A percentile compares a stretch with the other conserved stretches of the same genome.
Conservation (phyloP, 257 asterid genomes). For the Scutellaria baicalensis region DNA sequence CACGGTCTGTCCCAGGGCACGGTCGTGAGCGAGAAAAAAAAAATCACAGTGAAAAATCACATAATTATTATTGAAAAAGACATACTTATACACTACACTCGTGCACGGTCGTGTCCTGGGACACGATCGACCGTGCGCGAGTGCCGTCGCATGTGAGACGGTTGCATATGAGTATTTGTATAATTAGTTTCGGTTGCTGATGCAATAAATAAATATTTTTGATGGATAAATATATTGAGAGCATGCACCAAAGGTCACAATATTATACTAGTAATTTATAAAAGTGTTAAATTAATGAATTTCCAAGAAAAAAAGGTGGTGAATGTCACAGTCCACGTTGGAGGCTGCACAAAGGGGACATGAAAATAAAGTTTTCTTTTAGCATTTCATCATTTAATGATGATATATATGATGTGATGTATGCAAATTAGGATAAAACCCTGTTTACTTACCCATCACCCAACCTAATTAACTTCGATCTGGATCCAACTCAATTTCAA, state of each 20-base stretch:
- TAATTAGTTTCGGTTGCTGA: background rate
- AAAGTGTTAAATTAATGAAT: background rate
- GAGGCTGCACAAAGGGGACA: conserved; percentile 19
- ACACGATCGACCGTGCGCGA: no score
- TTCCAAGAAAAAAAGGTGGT: background rate
- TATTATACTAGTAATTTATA: background rate
- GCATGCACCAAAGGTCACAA: background rate
- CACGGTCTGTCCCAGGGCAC: no score
- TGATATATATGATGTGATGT: conserved; percentile 17
- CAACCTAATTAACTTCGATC: conserved; percentile 26
- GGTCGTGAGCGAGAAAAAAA: no score
- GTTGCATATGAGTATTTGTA: no score
- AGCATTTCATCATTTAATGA: background rate
- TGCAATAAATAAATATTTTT: background rate
- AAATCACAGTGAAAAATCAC: no score
- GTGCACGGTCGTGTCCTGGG: no score
- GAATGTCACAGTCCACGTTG: conserved; percentile 23
- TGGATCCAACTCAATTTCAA: conserved; percentile 24
- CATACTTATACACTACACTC: no score
- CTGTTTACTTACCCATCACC: background rate
- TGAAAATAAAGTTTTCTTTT: conserved; percentile 1
- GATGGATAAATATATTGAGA: background rate
- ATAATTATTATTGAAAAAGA: no score
- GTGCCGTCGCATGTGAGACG: no score
- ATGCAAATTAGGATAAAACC: conserved; percentile 21